These are phyloP conservation scores for Penicillium glabrum DNA, from an alignment of 2,329 filamentous ascomycete species.

Conservation along the genomic window DNA sequence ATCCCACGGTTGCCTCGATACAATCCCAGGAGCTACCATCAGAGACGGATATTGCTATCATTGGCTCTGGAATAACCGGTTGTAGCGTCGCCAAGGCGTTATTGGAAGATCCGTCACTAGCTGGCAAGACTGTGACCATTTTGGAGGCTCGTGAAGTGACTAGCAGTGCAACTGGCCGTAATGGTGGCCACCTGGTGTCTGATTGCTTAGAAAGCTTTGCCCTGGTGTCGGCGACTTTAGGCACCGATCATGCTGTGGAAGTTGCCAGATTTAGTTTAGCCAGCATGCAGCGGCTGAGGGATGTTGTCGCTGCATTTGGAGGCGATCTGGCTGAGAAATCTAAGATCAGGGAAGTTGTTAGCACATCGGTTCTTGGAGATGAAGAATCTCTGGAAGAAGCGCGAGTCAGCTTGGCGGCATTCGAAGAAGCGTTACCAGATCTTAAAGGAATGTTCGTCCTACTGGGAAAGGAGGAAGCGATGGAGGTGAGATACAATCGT, in stretches of 20 bases:
- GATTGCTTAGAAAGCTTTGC: neutral
- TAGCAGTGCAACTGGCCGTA: neutral
- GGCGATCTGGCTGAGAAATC: neutral
- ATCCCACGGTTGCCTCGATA: neutral
- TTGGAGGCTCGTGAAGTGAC: neutral
- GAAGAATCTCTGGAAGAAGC: neutral
- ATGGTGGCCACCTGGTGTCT: neutral
- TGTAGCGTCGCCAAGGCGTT: neutral
- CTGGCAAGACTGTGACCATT: neutral
- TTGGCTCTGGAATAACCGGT: neutral
- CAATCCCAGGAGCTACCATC: neutral
- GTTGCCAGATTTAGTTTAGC: neutral
- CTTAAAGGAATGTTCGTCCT: neutral
- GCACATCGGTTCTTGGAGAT: neutral
- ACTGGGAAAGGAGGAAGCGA: neutral
- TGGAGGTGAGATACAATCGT: neutral
- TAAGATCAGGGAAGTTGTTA: neutral
- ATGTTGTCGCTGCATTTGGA: neutral
- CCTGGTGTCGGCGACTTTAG: neutral
- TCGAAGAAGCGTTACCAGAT: neutral
- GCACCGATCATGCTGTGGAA: neutral
- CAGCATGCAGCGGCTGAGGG: neutral
- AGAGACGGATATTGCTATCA: neutral
- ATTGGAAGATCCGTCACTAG: neutral
- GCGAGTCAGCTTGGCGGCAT: neutral